A percentile compares a stretch with the other conserved stretches of the same genome.
Evolutionary conservation across 2,329 filamentous ascomycete species (phyloP).

Genomic region (Pseudogymnoascus sp.): DNA sequence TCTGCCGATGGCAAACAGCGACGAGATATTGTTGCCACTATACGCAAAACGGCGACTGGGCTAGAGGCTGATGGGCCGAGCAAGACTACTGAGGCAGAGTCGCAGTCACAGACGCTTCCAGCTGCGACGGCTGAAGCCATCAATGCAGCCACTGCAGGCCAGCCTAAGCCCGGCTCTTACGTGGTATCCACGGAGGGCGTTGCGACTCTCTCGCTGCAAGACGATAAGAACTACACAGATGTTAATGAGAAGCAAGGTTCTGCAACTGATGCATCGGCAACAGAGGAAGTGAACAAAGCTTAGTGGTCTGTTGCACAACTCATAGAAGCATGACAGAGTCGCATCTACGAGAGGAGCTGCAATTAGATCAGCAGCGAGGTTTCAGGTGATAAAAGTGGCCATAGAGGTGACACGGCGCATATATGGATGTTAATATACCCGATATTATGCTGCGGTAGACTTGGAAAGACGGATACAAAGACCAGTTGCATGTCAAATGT

Average conservation of each 20-base stretch:
- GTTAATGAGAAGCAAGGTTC: background rate
- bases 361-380: background rate
- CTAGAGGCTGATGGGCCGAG: background rate
- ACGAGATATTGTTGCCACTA: slow-evolving; percentile 42
- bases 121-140: background rate
- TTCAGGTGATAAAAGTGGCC: background rate
- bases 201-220: background rate
- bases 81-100: background rate
- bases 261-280: background rate
- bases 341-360: background rate
- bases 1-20: slow-evolving; percentile 38
- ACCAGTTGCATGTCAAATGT: background rate
- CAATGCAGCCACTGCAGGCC: background rate
- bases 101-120: background rate
- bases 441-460: background rate
- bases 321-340: background rate
- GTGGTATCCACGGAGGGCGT: background rate
- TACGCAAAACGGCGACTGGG: slow-evolving; percentile 34
- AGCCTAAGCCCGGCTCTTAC: background rate
- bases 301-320: background rate
- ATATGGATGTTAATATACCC: slow-evolving; percentile 7
- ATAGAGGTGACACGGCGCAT: background rate
- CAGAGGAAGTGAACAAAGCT: background rate
- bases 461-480: background rate
- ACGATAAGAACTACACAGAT: slow-evolving; percentile 3